Evolutionary conservation across 2,329 filamentous ascomycete genomes (phyloP).

Genomic region (Fusarium sp.): DNA sequence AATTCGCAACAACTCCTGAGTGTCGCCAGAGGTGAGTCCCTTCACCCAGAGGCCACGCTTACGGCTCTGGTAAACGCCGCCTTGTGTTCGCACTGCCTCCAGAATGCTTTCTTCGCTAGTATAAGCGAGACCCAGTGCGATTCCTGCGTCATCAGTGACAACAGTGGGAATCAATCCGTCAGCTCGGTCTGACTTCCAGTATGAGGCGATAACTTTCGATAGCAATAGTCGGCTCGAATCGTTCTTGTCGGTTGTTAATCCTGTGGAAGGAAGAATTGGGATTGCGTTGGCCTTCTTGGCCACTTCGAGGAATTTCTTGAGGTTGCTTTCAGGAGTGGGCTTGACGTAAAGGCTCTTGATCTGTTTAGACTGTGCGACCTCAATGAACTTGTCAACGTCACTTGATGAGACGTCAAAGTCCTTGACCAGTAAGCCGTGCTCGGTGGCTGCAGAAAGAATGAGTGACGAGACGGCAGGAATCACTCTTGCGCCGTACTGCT

Average conservation of each 20-base stretch:
- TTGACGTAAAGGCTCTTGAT: constrained; percentile 64
- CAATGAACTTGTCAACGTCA: constrained; percentile 59
- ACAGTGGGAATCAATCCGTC: constrained; percentile 91
- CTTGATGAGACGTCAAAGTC: constrained; percentile 61
- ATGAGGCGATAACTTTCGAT: constrained; percentile 77
- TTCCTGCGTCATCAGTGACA: constrained; percentile 88
- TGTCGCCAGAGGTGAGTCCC: constrained; percentile 92
- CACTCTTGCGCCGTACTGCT: constrained; percentile 68
- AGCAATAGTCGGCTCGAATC: constrained; percentile 68
- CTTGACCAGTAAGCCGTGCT: constrained; percentile 65
- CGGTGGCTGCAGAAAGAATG: constrained; percentile 59
- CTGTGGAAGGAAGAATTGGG: constrained; percentile 78
- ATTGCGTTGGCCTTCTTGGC: constrained; percentile 69
- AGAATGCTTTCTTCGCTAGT: constrained; percentile 91
- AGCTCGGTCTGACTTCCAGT: constrained; percentile 82
- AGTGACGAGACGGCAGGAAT: constrained; percentile 63
- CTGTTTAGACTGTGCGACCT: constrained; percentile 60
- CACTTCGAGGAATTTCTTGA: constrained; percentile 61
- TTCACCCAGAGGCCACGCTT: constrained; percentile 98
- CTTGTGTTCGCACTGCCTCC: constrained; percentile 82
- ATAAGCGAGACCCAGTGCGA: constrained; percentile 91
- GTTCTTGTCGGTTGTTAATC: constrained; percentile 75
- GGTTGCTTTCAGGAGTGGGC: constrained; percentile 59
- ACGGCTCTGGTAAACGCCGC: constrained; percentile 93
- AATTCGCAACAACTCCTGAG: constrained; percentile 87